These are phyloP conservation scores for Suillus sp. DNA, from an alignment of 768 basidiomycete genomes.

Conservation along the genomic window DNA sequence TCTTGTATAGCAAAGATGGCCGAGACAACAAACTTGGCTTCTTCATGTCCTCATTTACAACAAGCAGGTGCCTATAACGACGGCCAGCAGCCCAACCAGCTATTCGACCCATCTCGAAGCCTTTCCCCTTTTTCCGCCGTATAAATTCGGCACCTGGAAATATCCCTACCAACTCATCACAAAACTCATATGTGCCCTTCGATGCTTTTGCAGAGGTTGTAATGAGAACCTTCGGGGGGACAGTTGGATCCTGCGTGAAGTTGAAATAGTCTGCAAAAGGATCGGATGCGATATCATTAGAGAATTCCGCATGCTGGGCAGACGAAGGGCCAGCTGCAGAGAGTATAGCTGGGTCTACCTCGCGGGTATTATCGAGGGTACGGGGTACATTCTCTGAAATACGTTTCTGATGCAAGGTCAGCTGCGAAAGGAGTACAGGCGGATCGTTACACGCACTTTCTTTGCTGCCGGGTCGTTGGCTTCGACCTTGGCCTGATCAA, in stretches of 20 bases:
- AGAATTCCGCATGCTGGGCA: constrained; percentile 55
- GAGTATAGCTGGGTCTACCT: constrained; percentile 61
- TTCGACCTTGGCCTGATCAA: constrained; percentile 79
- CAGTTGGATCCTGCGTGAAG: constrained; percentile 60
- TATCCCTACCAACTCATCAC: constrained; percentile 85
- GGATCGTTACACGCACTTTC: constrained; percentile 56
- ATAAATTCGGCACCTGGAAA: constrained; percentile 94
- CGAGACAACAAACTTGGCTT: constrained; percentile 73
- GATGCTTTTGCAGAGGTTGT: constrained; percentile 90
- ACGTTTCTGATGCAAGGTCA: constrained; percentile 59
- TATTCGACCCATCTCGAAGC: constrained; percentile 88
- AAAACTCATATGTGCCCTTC: constrained; percentile 89
- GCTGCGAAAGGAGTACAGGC: neutral
- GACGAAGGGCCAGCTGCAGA: constrained; percentile 41
- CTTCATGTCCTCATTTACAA: constrained; percentile 96
- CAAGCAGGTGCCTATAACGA: constrained; percentile 84
- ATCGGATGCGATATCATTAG: constrained; percentile 71
- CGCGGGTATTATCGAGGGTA: constrained; percentile 92
- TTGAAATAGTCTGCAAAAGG: constrained; percentile 79
- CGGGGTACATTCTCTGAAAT: constrained; percentile 82
- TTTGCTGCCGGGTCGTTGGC: constrained; percentile 74
- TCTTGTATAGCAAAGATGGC: constrained; percentile 4
- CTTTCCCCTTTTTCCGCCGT: constrained; percentile 82
- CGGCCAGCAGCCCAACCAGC: constrained; percentile 91
- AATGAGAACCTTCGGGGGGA: constrained; percentile 86